Base-by-base conservation (phyloP, 768 basidiomycete genomes). In the Calocybe gangraenosa region DNA sequence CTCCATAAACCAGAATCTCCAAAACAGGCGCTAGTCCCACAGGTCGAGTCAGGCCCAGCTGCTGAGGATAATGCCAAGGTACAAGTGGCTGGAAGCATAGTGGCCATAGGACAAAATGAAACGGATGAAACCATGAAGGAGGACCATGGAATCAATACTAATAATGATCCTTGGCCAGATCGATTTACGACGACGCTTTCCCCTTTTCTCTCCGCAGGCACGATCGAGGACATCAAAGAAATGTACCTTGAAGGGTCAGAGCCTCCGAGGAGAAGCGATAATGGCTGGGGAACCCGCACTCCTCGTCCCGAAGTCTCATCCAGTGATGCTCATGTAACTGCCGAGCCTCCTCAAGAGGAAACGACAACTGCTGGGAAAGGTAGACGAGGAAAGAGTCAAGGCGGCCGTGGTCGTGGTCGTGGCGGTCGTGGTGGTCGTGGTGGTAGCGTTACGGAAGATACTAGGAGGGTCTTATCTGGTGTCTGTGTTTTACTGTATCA, bases 171-270 rank as follows among this genome's bases (percentile, higher is more conserved):
- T n/a, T 91, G 89, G 89, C 79, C 81, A 17, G 78, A 82, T 36
- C 64, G 66, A 32, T 82, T 82, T 58, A 73, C 70, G 36, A 61
- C 70, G 3, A 66, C 69, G 21, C 71, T 96, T 8, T 58, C 75
- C 7, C 65, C 80, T 1, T 87, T 82, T 65, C 71, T 96, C 20
- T 75, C 86, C 3, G 70, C 74, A 43, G 71, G 74, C 15, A 73
- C 73, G 4, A 76, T 92, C 23, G 57, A 62, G 19, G 68, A 79
- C 30, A 63, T 97, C 31, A 91, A 85, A 60, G 66, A 74, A 32
- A 79, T 96, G 62, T 87, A 75, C 49, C 67, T 91, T 15, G 85
- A 95, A 65, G 93, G 94, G 1, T 81, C 82, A 4, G 82, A 85
- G 47, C 83, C 87, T 28, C 87, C 88, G 0, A 72, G 81, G 48